Percentiles rank a stretch among this genome's conserved stretches.
These are phyloP conservation scores for Mycosphaerella arachidis DNA, from an alignment of 2,329 filamentous ascomycete species.

Conservation along the genomic window DNA sequence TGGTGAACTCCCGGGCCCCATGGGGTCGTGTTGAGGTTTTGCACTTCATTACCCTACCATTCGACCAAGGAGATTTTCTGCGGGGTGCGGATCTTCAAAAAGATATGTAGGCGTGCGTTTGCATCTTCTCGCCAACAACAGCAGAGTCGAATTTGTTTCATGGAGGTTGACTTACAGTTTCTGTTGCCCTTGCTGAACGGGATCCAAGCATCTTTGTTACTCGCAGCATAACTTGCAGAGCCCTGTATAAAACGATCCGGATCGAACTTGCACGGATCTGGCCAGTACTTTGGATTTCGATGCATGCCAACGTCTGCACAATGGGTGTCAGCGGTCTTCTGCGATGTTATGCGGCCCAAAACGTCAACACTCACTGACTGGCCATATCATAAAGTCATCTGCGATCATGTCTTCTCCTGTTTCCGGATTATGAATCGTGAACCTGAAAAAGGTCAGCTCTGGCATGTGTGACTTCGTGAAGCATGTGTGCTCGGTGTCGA, in stretches of 20 bases:
- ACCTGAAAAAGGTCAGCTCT: conserved; percentile 21
- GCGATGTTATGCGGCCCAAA: neutral
- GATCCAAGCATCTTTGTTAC: conserved; percentile 46
- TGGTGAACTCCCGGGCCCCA: too few species aligned
- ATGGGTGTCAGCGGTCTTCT: neutral
- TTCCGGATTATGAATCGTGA: conserved; percentile 41
- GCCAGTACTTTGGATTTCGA: conserved; percentile 37
- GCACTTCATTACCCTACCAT: too few species aligned
- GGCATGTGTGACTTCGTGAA: neutral
- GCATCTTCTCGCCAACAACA: neutral
- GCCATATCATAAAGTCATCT: conserved; percentile 42
- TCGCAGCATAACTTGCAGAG: conserved; percentile 31
- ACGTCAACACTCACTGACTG: conserved; percentile 24
- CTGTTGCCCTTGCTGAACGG: conserved; percentile 53
- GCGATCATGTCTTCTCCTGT: conserved; percentile 43
- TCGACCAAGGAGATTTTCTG: too few species aligned
- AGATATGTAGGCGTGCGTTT: too few species aligned
- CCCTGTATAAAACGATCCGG: conserved; percentile 47
- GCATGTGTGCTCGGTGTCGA: neutral
- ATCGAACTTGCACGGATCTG: conserved; percentile 35
- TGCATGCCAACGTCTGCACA: conserved; percentile 34
- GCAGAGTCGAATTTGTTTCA: too few species aligned
- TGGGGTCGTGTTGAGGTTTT: too few species aligned
- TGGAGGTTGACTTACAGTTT: conserved; percentile 39
- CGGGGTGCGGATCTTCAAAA: too few species aligned